Evolutionary conservation across 352 stramenopile genomes (phyloP), one percentile per base, ranked within the genome.

Genomic region (Phytophthora europaea): DNA sequence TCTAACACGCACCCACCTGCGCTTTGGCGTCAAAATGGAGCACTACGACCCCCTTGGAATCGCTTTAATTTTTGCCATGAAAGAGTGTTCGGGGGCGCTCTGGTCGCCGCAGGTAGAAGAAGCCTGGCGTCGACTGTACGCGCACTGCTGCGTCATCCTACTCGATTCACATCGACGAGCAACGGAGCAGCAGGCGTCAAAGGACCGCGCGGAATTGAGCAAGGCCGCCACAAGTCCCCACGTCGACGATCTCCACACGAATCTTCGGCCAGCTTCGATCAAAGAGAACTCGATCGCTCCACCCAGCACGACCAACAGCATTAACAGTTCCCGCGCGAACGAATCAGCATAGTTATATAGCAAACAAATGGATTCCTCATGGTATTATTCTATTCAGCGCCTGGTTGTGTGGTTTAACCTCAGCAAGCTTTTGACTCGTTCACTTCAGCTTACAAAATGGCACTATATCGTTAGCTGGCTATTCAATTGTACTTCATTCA

Each of bases 41-140:
- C 84, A 90, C 48, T 98, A 97, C 84, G 96, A 98, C 45, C 80
- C 88, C 15, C 76, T 98, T 15, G 94, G 97, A 3, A 88, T 94
- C 52, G 91, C 89, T 22, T 86, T 98, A 16, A 76, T 98, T 36
- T 74, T 75, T 18, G 84, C 90, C 7, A 97, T 98, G 83, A 79
- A 84, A 31, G 69, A 80, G 45, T 80, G 69, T 9, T 83, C 82
- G 1, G 78, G 75, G n/a, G 58, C 70, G 9, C 34, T 72, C 4
- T 89, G 82, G 82, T 76, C 80, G 38, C 56, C 72, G 18, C 73
- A 87, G 51, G 68, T 86, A 9, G 78, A 84, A 15, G 65, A 79
- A 5, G 75, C 80, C 0, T 89, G 82, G 82, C 65, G 80, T 1
- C 72, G 76, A 4, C 50, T 89, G 4, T 89, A 77, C 48, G 52